Evolutionary conservation across 257 asterid species (phyloP), one percentile per base, ranked within the genome.

Genomic region (Plantago ovata): DNA sequence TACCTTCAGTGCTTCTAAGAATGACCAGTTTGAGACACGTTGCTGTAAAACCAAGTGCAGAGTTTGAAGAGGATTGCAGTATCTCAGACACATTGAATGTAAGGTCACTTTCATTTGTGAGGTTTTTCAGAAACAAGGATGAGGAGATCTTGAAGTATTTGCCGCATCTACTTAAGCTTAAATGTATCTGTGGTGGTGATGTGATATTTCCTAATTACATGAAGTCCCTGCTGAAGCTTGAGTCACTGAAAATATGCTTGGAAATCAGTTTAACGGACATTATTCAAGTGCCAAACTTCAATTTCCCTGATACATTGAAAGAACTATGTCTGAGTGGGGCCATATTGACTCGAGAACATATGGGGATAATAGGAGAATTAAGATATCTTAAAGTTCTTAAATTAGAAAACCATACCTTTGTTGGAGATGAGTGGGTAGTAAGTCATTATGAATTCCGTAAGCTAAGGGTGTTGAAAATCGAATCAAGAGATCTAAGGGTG

Each of bases 391-490:
- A 56, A 11, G 38, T 53, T 43, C 45, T 55, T 28, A 63, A 63
- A 63, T 6, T 53, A 8, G 18, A 16, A 19, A 4, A 1, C 3
- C 3, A 4, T 4, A 32, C 36, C 20, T 47, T 60, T 36, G 10
- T 12, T 18, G 65, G 47, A 47, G 47, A 46, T 7, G 45, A 18
- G 7, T 60, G 66, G 66, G 53, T 15, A 38, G 38, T 47, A 4
- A 24, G 10, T 9, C 61, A 63, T 9, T 41, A 15, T 63, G 62
- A 42, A n/a, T 55, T 53, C 42, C 10, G 10, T 8, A 41, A 56
- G 39, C 56, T 64, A 16, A 55, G 46, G 40, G 54, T 43, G 50
- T 18, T 64, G 45, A 50, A 39, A 50, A n/a, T 65, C 14, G 38
- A 60, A 12, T 2, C 7, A 5, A 15, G 16, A 9, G 6, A 54